Conservation (phyloP, 176 grass and related monocot genomes). For the Tuctoria greenei region DNA sequence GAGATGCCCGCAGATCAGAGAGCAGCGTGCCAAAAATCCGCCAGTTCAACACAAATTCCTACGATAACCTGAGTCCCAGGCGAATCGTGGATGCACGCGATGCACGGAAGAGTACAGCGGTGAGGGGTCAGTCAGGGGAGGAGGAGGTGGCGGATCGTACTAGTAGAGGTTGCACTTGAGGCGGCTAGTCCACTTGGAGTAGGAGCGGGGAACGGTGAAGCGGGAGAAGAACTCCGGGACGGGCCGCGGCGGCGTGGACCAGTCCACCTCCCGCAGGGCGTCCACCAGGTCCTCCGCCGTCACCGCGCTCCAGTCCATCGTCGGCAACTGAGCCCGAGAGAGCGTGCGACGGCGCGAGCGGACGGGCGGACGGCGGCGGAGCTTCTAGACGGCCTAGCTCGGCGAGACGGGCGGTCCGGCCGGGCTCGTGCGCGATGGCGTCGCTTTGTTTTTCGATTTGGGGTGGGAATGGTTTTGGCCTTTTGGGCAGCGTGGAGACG, state of each 20-base stretch:
- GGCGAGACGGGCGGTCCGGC: slow-evolving; percentile 3
- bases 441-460: slow-evolving; percentile 4
- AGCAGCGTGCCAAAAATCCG: not conserved
- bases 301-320: slow-evolving; percentile 99
- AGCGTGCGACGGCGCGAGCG: not conserved
- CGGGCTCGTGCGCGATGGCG: not conserved
- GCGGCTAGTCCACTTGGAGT: slow-evolving; percentile 98
- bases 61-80: not conserved
- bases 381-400: not conserved
- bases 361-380: not conserved
- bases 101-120: not conserved
- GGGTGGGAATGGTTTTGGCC: slow-evolving; percentile 14
- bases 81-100: slow-evolving; percentile 10
- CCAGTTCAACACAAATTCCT: not conserved
- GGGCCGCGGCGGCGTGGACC: slow-evolving; percentile 90
- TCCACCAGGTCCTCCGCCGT: slow-evolving; percentile 96
- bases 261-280: slow-evolving; percentile 94
- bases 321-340: slow-evolving; percentile 37
- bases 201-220: slow-evolving; percentile 93
- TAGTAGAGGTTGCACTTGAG: slow-evolving; percentile 99
- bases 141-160: slow-evolving; percentile 48
- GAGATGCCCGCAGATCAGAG: slow-evolving; percentile 13
- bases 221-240: slow-evolving; percentile 97
- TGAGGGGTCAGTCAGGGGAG: not conserved
- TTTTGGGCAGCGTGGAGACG: slow-evolving; percentile 4